Percentiles rank a stretch among this genome's conserved stretches.
These are phyloP conservation scores for Pistacia vera DNA, from an alignment of 345 rosid genomes.

Conservation along the genomic window DNA sequence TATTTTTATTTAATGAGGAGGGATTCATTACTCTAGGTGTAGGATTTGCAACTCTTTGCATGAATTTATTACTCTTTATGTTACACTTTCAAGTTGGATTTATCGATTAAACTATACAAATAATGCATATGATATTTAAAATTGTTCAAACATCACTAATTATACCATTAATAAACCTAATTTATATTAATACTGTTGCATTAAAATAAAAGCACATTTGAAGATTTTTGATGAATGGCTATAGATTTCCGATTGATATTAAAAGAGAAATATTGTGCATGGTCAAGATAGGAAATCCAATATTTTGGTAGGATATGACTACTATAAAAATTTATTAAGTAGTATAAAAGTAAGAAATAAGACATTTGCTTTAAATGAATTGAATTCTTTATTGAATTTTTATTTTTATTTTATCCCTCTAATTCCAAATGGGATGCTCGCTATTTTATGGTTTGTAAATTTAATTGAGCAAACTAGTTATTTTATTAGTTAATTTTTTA, in stretches of 20 bases:
- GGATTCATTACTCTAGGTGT: no score
- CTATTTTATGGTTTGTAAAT: constrained; percentile 6
- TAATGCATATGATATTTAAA: not conserved
- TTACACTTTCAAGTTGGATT: no score
- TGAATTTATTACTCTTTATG: no score
- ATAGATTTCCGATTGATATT: not conserved
- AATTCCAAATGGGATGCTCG: not conserved
- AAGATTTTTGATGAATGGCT: not conserved
- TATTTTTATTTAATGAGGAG: no score
- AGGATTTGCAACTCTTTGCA: not conserved
- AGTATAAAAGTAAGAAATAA: no score
- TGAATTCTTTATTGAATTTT: no score
- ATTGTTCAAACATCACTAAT: not conserved
- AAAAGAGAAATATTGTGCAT: no score
- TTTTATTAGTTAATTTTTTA: constrained; percentile 28
- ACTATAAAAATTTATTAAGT: not conserved
- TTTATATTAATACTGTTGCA: no score
- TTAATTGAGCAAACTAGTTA: constrained; percentile 11
- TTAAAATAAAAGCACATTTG: no score
- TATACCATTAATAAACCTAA: not conserved
- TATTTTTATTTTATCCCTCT: constrained; percentile 4
- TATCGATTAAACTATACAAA: not conserved
- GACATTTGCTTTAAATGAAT: not conserved
- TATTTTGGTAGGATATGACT: not conserved
- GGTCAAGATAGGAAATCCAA: not conserved